These are phyloP conservation scores for Solanum etuberosum DNA, from an alignment of 257 asterid genomes.

Conservation along the genomic window DNA sequence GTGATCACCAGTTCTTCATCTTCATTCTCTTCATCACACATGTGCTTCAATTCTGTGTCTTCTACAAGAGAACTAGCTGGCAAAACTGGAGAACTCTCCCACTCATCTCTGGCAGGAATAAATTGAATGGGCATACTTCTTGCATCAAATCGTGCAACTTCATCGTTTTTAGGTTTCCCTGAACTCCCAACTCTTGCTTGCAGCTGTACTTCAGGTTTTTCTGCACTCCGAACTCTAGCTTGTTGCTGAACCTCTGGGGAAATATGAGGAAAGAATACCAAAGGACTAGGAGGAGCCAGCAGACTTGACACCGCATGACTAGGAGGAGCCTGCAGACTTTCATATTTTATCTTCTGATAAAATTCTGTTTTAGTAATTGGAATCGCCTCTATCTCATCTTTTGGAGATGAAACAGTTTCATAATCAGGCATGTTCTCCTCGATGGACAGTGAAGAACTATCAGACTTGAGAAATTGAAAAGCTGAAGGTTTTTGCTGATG, in stretches of 20 bases:
- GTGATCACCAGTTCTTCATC: constrained; percentile 31
- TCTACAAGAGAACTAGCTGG: constrained; percentile 28
- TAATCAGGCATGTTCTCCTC: constrained; percentile 53
- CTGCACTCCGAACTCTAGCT: background rate
- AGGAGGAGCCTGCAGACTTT: constrained; percentile 21
- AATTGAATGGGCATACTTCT: constrained; percentile 21
- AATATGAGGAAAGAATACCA: background rate
- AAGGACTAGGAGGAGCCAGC: constrained; percentile 16
- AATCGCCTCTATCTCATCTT: constrained; percentile 13
- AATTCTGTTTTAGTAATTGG: constrained; percentile 12
- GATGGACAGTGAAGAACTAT: constrained; percentile 22
- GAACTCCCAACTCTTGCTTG: constrained; percentile 24
- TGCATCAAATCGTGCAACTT: constrained; percentile 15
- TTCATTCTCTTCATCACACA: constrained; percentile 22
- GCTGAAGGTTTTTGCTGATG: constrained; percentile 19
- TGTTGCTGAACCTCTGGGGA: constrained; percentile 20
- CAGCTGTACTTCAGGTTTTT: constrained; percentile 9
- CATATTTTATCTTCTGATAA: constrained; percentile 14
- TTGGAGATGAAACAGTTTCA: constrained; percentile 36
- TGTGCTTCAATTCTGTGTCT: constrained; percentile 20
- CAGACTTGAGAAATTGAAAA: constrained; percentile 14
- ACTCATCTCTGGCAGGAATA: constrained; percentile 22
- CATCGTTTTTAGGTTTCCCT: constrained; percentile 26
- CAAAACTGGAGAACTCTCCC: constrained; percentile 13
- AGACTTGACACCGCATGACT: constrained; percentile 16